These are phyloP conservation scores for Nicotiana attenuata DNA, from an alignment of 257 asterid species.

Conservation along the genomic window DNA sequence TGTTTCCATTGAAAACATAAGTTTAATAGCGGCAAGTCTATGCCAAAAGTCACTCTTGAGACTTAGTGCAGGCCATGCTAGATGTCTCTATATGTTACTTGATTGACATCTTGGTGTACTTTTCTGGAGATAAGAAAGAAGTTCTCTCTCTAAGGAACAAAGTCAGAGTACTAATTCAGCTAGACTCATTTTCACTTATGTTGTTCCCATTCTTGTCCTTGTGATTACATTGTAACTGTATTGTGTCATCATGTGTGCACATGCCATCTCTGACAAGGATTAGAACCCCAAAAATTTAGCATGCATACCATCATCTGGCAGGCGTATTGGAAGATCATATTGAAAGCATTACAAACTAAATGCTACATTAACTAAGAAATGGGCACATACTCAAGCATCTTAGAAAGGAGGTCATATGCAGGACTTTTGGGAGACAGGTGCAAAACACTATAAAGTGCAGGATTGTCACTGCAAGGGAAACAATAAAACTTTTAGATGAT, in stretches of 20 bases:
- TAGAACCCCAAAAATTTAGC: not conserved
- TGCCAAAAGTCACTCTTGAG: not conserved
- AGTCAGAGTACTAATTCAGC: not conserved
- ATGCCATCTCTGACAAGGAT: not conserved
- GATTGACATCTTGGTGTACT: not conserved
- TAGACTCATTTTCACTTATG: not conserved
- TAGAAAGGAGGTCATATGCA: conserved; percentile 87
- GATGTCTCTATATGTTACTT: not conserved
- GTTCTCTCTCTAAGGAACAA: not conserved
- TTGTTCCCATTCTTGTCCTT: not conserved
- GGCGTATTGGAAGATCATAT: not conserved
- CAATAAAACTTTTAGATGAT: conserved; percentile 7
- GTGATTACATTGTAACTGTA: not conserved
- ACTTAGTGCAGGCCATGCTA: not conserved
- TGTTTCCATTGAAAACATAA: not conserved
- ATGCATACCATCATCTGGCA: not conserved
- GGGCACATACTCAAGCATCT: conserved; percentile 92
- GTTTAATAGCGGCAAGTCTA: not conserved
- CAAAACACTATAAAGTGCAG: conserved; percentile 81
- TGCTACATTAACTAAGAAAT: conserved; percentile 18
- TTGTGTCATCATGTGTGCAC: not conserved
- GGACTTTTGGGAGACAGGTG: conserved; percentile 83
- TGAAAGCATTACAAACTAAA: not conserved
- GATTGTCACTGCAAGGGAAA: conserved; percentile 61
- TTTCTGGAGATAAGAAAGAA: not conserved